Base-by-base conservation (phyloP, 176 grass and related monocot genomes). In the Bromus sterilis region DNA sequence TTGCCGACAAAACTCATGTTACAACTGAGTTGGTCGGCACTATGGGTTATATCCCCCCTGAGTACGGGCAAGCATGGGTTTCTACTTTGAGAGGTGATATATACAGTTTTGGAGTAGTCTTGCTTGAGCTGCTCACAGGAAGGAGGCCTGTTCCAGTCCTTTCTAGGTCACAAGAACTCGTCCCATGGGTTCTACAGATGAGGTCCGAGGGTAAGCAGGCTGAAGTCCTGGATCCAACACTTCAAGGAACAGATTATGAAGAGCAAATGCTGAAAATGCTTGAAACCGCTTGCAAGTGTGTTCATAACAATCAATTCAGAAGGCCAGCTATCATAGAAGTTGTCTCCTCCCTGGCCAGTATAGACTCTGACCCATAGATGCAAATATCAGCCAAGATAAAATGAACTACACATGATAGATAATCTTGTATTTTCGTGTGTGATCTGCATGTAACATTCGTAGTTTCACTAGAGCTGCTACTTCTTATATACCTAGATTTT, bases 61-160 rank as follows among this genome's bases (percentile, higher is more conserved):
- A 97, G 80, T 97, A 97, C 29, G 83, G 88, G 30, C 93, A 91
- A 55, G 83, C 84, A 30, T 97, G 88, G 71, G 80, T 93, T 44
- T 88, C 93, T 30, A 97, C 90, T 1, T 78, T 91, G 66, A 90
- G 85, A 81, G 93, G 90, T 43, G 93, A 95, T 70, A 57, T 95
- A 42, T 95, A 95, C 64, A 95, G 93, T 82, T 95, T 95, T 41
- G 93, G 93, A 21, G 93, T 95, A 70, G 93, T 95, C 1, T 51
- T 95, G 75, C 89, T 95, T 69, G 93, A 95, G 82, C 77, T 95
- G 48, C 65, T 95, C 30, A 95, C 93, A 28, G 74, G 93, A 36
- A 97, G 71, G 73, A 86, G 93, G 56, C 90, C 93, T n/a, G 83
- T 97, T 28, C 85, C 93, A 77, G 71, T 90, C 26, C 78, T 93